Evolutionary conservation across 2,329 filamentous ascomycete genomes (phyloP).

Genomic region (Paecilomyces formosus): DNA sequence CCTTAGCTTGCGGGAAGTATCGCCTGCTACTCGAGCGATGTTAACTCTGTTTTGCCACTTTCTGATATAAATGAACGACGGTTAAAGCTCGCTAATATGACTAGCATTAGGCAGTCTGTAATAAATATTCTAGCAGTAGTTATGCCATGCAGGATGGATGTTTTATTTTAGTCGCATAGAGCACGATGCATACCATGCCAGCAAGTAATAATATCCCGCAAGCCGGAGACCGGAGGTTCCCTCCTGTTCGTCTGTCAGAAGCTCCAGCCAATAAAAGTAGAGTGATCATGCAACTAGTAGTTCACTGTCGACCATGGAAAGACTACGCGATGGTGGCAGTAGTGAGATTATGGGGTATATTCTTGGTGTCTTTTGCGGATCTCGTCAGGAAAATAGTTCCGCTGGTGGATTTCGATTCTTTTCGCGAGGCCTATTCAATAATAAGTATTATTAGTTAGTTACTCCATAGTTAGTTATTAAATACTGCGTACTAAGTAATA

Average conservation of each 20-base stretch:
- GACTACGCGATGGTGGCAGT: not conserved
- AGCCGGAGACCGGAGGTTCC: not conserved
- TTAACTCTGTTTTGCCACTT: not conserved
- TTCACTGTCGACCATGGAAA: not conserved
- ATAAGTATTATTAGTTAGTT: no score
- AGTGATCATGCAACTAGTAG: not conserved
- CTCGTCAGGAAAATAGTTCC: not conserved
- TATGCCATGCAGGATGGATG: not conserved
- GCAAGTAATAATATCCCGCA: not conserved
- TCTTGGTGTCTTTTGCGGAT: not conserved
- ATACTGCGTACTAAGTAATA: not conserved
- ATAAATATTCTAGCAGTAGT: not conserved
- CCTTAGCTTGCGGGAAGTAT: not conserved
- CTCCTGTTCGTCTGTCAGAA: not conserved
- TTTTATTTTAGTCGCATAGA: not conserved
- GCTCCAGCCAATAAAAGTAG: not conserved
- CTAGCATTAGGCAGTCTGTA: not conserved
- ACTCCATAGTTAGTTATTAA: no score
- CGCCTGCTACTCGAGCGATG: not conserved
- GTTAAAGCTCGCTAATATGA: not conserved
- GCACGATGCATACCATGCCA: not conserved
- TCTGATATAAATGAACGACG: not conserved
- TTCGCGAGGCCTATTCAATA: not conserved
- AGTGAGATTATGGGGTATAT: not conserved
- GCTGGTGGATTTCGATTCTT: not conserved